Base-by-base conservation (phyloP, 768 basidiomycete genomes). In the Tephrocybe sp. region DNA sequence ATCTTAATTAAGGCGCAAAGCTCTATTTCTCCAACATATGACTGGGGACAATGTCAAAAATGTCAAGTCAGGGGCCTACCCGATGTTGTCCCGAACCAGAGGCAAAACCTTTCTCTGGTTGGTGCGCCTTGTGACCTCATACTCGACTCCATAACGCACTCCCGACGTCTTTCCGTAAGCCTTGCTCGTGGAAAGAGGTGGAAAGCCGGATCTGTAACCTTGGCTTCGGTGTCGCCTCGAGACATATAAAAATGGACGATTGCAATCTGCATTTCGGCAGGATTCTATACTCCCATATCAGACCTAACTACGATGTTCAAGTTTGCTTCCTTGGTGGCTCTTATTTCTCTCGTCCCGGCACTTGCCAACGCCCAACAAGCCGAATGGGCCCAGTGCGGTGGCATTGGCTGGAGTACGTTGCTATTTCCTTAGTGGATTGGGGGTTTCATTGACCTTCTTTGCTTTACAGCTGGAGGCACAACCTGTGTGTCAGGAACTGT, bases 341-440 rank as follows among this genome's bases (percentile, higher is more conserved):
- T 76, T 45, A 59, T 75, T 31, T 65, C 72, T 38, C 57, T 80
- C 46, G 63, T 76, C n/a, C 76, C 78, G 2, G 67, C 72, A 45
- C 65, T 78, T 53, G 74, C 73, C 31, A 55, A 62, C 46, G 81
- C 77, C 46, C 70, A 73, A 43, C 58, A 67, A 31, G 66, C 74
- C 13, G 41, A 75, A 32, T 83, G 64, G 41, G 77, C 72, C 6
- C 82, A 83, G 58, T 84, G 81, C 57, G 79, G 80, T 62, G 80
- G 79, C 36, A 68, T 68, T 48, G 67, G 64, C 48, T 79, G 77
- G 76, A 65, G 78, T 80, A 64, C 52, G 76, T 68, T 26, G 26
- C 11, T 22, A 26, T 12, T 23, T 39, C 6, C 17, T n/a, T 14
- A n/a, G 6, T 17, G 17, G 4, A 10, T 14, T 17, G 23, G 23